Conservation (phyloP, 2,329 filamentous ascomycete genomes). For the Neonectria magnoliae region DNA sequence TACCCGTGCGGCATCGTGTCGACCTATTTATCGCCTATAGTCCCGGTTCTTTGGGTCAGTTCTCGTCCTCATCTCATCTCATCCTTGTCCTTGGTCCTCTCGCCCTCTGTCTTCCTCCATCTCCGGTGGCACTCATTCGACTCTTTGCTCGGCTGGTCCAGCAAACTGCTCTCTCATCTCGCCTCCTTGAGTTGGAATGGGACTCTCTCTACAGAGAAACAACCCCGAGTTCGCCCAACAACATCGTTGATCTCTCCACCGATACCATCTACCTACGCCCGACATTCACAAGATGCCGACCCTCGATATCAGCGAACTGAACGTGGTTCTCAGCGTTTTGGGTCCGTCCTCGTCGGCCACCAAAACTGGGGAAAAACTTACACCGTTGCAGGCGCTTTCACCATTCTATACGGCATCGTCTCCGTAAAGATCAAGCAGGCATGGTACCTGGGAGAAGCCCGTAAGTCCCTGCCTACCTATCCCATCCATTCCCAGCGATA, state of each 20-base stretch:
- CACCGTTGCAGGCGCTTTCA: constrained; percentile 53
- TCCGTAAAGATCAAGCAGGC: constrained; percentile 62
- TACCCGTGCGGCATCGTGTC: neutral
- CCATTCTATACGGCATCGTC: constrained; percentile 58
- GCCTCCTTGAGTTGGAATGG: neutral
- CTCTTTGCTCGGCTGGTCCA: neutral
- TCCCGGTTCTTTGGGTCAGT: neutral
- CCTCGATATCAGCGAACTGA: constrained; percentile 62
- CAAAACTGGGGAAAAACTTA: neutral
- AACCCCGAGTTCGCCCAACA: neutral
- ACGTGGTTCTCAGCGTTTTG: constrained; percentile 59
- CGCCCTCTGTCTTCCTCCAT: too few species aligned
- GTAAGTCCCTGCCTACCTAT: constrained; percentile 46
- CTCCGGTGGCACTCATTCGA: neutral
- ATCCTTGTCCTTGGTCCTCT: too few species aligned
- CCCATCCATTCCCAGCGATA: neutral
- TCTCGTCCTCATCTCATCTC: neutral
- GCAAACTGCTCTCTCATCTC: neutral
- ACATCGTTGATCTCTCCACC: neutral
- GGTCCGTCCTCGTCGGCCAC: constrained; percentile 45
- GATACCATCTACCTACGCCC: neutral
- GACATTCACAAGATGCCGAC: constrained; percentile 25
- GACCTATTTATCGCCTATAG: neutral
- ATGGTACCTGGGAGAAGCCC: constrained; percentile 65
- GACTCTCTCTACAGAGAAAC: neutral